These are phyloP conservation scores for Apiospora phragmitis DNA, from an alignment of 2,329 filamentous ascomycete genomes.

Conservation along the genomic window DNA sequence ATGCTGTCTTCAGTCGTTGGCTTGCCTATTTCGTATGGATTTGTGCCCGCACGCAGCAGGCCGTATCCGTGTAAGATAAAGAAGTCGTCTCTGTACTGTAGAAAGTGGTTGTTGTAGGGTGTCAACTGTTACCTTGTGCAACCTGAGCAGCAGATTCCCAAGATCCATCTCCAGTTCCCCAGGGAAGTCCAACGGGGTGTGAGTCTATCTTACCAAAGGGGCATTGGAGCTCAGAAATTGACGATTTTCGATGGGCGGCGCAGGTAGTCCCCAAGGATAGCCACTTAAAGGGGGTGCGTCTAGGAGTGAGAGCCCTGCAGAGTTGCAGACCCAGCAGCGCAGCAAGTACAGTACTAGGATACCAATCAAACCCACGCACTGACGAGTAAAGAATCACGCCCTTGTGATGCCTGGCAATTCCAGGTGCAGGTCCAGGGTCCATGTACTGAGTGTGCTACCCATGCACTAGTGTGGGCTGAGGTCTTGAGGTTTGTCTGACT, in stretches of 20 bases:
- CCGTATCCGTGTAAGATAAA: not conserved
- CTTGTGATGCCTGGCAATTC: not conserved
- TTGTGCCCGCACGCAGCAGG: slow-evolving; percentile 4
- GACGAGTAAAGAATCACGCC: slow-evolving; percentile 2
- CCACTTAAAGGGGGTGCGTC: not conserved
- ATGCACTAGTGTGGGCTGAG: slow-evolving; percentile 7
- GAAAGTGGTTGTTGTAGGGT: not conserved
- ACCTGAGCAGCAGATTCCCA: not conserved
- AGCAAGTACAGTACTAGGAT: not conserved
- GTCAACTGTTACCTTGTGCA: slow-evolving; percentile 5
- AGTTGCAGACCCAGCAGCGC: not conserved
- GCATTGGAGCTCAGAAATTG: not conserved
- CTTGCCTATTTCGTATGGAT: slow-evolving; percentile 29
- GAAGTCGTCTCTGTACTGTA: not conserved
- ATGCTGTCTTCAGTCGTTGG: slow-evolving; percentile 22
- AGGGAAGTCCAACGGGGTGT: not conserved
- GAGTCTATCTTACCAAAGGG: not conserved
- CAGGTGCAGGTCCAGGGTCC: slow-evolving; percentile 8
- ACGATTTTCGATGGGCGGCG: not conserved
- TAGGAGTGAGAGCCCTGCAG: not conserved
- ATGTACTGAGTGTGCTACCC: slow-evolving; percentile 2
- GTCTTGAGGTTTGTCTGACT: slow-evolving; percentile 8
- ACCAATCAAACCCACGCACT: slow-evolving; percentile 5
- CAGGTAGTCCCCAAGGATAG: not conserved
- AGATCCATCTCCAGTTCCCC: not conserved